Conservation (phyloP, 2,329 filamentous ascomycete genomes). For the Eutypella sp. region DNA sequence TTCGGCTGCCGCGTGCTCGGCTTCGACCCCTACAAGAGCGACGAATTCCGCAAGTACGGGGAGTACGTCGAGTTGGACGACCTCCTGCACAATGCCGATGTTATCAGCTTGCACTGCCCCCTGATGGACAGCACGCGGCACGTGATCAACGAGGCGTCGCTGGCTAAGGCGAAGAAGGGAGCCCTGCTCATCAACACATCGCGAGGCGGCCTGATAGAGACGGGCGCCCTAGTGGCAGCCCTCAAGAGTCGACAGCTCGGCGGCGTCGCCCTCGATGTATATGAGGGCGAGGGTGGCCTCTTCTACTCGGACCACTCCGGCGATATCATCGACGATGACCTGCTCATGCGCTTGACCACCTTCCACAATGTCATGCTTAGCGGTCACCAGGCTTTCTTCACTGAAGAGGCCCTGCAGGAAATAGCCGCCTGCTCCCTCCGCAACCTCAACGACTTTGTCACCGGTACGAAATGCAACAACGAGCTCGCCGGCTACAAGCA, state of each 20-base stretch:
- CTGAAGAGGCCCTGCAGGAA: conserved; percentile 58
- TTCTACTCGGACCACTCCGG: conserved; percentile 63
- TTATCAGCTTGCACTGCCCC: conserved; percentile 63
- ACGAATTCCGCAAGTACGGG: conserved; percentile 45
- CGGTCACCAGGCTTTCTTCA: conserved; percentile 68
- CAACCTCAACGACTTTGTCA: conserved; percentile 47
- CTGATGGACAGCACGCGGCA: conserved; percentile 55
- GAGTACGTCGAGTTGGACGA: conserved; percentile 49
- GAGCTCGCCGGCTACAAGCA: conserved; percentile 15
- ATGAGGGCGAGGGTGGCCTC: conserved; percentile 58
- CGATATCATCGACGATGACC: conserved; percentile 62
- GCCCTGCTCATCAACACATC: conserved; percentile 65
- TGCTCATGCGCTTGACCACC: conserved; percentile 60
- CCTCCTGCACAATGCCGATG: conserved; percentile 52
- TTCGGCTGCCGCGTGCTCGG: conserved; percentile 61
- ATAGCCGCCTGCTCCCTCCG: conserved; percentile 56
- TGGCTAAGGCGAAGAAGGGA: conserved; percentile 52
- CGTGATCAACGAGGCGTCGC: conserved; percentile 51
- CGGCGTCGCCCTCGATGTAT: conserved; percentile 62
- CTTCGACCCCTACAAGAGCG: conserved; percentile 50
- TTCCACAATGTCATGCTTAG: conserved; percentile 64
- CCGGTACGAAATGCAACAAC: conserved; percentile 15
- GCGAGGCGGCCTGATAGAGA: conserved; percentile 60
- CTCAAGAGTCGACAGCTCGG: conserved; percentile 57
- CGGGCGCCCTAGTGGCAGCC: conserved; percentile 52